Base-by-base conservation (phyloP, 257 asterid species). In the Coffea eugenioides region DNA sequence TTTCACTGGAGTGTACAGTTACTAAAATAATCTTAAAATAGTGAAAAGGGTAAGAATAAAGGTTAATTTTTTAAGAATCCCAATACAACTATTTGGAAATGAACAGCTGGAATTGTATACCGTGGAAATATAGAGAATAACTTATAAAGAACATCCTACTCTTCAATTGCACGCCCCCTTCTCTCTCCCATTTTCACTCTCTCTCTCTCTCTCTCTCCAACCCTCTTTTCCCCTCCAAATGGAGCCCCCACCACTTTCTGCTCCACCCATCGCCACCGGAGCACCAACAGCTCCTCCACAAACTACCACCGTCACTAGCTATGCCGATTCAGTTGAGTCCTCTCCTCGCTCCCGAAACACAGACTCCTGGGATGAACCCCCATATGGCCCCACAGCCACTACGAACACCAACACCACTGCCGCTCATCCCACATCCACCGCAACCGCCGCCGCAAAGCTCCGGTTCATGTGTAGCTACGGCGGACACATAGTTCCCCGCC, bases 381-480 rank as follows among this genome's bases (percentile, higher is more conserved):
- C 87, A 46, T 51, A 90, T 76, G 83, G 88, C 83, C 46, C 87
- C 81, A 10, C 89, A 80, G 21, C 83, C 36, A 14, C 84, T 70
- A 15, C 90, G 4, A 52, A 39, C 43, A 39, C 86, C 81, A 10
- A 88, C 81, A 21, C 83, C 36, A 14, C 84, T 70, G 18, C 90
- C 15, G 16, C 76, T 8, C 76, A 48, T 48, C 74, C 84, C 81
- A 21, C 82, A 75, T 81, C 72, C 54, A 23, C 81, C 16, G 49
- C 81, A 49, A 25, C 80, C 10, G 59, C 72, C 82, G 31, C 23
- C 3, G n/a, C 36, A 2, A 92, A 92, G 77, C 93, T 95, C 86
- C 97, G 97, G 20, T 89, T 96, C 27, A 94, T 96, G 98, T 92
- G 97, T 86, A 95, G 99, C 87, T 95, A 92, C 69, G 97, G 97